Percentiles rank a stretch among this genome's conserved stretches.
Conservation (phyloP, 306 rosid species). For the Cucumis melo region DNA sequence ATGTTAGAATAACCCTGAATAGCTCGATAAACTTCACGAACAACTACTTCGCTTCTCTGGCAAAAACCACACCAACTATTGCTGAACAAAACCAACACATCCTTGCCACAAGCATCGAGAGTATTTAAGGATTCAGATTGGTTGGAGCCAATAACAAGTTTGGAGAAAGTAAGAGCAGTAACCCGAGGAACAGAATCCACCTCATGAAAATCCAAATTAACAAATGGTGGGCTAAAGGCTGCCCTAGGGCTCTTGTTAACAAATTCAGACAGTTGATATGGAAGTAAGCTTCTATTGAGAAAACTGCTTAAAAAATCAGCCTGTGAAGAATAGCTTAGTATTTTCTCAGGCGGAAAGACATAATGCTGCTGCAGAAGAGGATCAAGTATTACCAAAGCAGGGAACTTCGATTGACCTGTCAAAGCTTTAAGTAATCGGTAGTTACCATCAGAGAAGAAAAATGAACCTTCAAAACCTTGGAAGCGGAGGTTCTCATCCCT, state of each 20-base stretch:
- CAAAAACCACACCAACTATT: constrained; percentile 91
- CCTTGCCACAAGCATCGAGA: constrained; percentile 44
- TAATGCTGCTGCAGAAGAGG: constrained; percentile 64
- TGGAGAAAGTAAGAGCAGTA: constrained; percentile 45
- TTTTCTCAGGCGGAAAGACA: constrained; percentile 39
- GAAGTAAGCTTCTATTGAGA: constrained; percentile 56
- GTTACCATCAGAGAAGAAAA: constrained; percentile 76
- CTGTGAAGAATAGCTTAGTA: constrained; percentile 38
- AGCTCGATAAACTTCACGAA: constrained; percentile 67
- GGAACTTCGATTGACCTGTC: constrained; percentile 50
- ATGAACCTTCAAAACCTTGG: constrained; percentile 58
- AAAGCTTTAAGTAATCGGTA: constrained; percentile 52
- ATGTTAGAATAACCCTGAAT: constrained; percentile 37
- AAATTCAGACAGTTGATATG: constrained; percentile 48
- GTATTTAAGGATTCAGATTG: constrained; percentile 34
- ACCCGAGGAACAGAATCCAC: constrained; percentile 71
- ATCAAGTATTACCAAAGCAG: constrained; percentile 71
- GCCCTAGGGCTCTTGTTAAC: constrained; percentile 35
- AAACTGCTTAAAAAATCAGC: constrained; percentile 45
- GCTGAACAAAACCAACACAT: constrained; percentile 85
- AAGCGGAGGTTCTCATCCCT: constrained; percentile 24
- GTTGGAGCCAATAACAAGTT: constrained; percentile 55
- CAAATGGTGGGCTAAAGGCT: constrained; percentile 64
- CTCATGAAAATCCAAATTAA: constrained; percentile 85
- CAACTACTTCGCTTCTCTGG: constrained; percentile 78